These are phyloP conservation scores for Fusarium buharicum DNA, from an alignment of 2,329 filamentous ascomycete genomes.

Conservation along the genomic window DNA sequence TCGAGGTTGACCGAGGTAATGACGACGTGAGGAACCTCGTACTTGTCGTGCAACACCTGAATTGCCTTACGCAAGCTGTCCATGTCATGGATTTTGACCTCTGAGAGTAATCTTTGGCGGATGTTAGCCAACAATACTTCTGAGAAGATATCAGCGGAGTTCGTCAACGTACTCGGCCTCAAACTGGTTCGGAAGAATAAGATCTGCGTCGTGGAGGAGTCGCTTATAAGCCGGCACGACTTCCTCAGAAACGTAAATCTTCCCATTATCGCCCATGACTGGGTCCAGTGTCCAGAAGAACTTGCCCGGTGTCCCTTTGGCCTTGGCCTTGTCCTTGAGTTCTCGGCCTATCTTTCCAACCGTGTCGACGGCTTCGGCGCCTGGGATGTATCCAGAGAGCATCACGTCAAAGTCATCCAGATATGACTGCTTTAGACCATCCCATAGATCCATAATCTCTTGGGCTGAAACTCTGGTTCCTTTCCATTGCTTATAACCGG, in stretches of 20 bases:
- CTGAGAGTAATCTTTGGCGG: slow-evolving; percentile 77
- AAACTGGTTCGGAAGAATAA: slow-evolving; percentile 96
- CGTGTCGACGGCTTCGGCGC: slow-evolving; percentile 82
- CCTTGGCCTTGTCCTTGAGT: slow-evolving; percentile 72
- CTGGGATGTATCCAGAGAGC: slow-evolving; percentile 93
- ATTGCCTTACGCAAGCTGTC: slow-evolving; percentile 78
- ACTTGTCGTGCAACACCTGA: slow-evolving; percentile 77
- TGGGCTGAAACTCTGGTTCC: slow-evolving; percentile 83
- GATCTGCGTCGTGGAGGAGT: slow-evolving; percentile 81
- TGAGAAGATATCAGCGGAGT: not conserved
- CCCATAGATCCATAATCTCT: slow-evolving; percentile 86
- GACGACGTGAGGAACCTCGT: slow-evolving; percentile 85
- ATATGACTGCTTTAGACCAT: slow-evolving; percentile 83
- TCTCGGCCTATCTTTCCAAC: slow-evolving; percentile 87
- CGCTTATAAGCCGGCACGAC: slow-evolving; percentile 91
- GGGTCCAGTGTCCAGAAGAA: slow-evolving; percentile 99
- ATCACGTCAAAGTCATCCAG: slow-evolving; percentile 93
- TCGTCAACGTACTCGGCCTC: slow-evolving; percentile 81
- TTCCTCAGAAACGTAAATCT: slow-evolving; percentile 89
- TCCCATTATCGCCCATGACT: slow-evolving; percentile 97
- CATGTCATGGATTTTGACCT: slow-evolving; percentile 83
- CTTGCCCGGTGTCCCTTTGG: slow-evolving; percentile 70
- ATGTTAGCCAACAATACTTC: not conserved
- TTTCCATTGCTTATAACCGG: slow-evolving; percentile 88
- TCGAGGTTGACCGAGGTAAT: slow-evolving; percentile 87